Percentiles rank a stretch among this genome's conserved stretches.
phyloP scores from a whole-genome alignment of 495 filamentous ascomycete genomes.

The Daldinia loculata region DNA sequence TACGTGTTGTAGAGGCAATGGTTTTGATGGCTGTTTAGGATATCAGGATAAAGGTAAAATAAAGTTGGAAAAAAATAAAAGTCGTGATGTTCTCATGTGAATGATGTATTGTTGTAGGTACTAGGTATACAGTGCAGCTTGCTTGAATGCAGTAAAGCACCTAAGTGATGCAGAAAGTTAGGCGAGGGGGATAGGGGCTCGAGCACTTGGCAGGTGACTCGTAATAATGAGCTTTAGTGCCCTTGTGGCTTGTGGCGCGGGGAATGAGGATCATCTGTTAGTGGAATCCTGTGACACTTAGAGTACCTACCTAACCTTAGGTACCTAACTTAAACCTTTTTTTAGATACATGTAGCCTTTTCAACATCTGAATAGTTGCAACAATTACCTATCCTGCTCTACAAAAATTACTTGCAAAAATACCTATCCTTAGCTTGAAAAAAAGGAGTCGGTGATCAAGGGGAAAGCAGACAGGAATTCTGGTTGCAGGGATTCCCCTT shows the following conservation, averaged over 20 bases:
- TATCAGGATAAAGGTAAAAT: too few relatives aligned
- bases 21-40: too few relatives aligned
- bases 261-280: conserved; percentile 32
- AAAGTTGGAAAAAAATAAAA: too few relatives aligned
- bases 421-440: neutral
- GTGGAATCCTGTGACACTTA: conserved; percentile 14
- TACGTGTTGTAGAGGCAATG: neutral
- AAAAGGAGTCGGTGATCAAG: neutral
- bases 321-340: neutral
- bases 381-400: neutral
- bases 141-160: neutral
- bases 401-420: too few relatives aligned
- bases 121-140: neutral
- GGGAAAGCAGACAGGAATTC: conserved; percentile 2
- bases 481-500: neutral
- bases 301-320: neutral
- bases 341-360: neutral
- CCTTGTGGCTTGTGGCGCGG: conserved; percentile 34
- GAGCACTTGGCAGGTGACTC: conserved; percentile 30
- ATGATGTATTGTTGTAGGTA: neutral
- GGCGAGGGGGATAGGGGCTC: conserved; percentile 1
- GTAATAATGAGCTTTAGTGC: conserved; percentile 4
- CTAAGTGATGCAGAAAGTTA: neutral
- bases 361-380: conserved; percentile 5
- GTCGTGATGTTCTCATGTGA: too few relatives aligned